Base-by-base conservation (phyloP, 225 moss, liverwort and hornwort species). In the Sphagnum contortum region DNA sequence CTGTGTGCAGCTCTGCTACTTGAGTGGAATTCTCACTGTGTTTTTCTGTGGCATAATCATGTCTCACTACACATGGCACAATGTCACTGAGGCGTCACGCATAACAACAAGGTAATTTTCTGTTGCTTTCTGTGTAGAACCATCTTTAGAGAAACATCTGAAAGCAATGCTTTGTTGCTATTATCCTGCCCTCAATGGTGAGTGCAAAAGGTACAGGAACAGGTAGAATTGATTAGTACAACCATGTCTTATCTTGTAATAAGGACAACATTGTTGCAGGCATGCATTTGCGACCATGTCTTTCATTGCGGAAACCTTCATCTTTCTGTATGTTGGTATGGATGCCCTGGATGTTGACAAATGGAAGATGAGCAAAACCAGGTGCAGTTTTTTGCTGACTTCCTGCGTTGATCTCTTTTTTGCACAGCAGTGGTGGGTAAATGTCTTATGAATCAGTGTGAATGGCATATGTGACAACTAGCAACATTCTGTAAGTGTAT, bases 11-110 rank as follows among this genome's bases (percentile, higher is more conserved):
- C 83, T 86, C 44, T 91, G 90, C 69, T 80, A 83, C 55, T 61
- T 92, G 72, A 98, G 92, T 64, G 90, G 96, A 71, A 98, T 92
- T 49, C 79, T 98, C 9, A 93, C 90, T 0, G 96, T 98, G 59
- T 92, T 98, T 60, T 98, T 98, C 46, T 98, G 90, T 63, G 90
- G 96, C 67, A 98, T 98, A 74, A 90, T 92, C 12, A 98, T 92
- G 96, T 98, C 96, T 61, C 96, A 98, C 72, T 92, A 92, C 59
- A 98, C 92, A 45, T 92, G 92, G 96, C 96, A 89, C 67, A 98
- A 92, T 73, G 90, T 92, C 10, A 89, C 92, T 54, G 89, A 82
- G 44, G 61, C 74, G 46, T 98, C 96, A 47, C 85, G 87, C 47
- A 85, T 81, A 7, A 89, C 92, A 13, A 90, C 83, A 44, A 87